phyloP scores from a whole-genome alignment of 768 basidiomycete species.

The Solioccasus polychromus region DNA sequence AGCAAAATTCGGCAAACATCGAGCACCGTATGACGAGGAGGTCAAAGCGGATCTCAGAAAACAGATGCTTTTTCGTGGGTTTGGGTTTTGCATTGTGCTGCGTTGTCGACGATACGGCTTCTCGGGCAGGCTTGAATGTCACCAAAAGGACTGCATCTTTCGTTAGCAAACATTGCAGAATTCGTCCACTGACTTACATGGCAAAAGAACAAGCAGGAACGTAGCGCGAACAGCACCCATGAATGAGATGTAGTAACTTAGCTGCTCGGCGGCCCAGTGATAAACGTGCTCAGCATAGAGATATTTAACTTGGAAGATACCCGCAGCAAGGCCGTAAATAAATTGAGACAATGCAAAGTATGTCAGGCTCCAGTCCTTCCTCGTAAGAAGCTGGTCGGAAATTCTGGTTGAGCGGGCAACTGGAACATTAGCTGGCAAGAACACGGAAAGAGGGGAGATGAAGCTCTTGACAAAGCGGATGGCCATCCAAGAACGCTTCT shows the following conservation, averaged over 20 bases:
- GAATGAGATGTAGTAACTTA: conserved; percentile 75
- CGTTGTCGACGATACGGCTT: conserved; percentile 2
- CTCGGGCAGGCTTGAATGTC: conserved; percentile 51
- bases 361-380: conserved; percentile 72
- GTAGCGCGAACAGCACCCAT: conserved; percentile 63
- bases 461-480: conserved; percentile 40
- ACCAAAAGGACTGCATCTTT: conserved; percentile 50
- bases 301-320: conserved; percentile 73
- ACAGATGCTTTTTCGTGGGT: conserved; percentile 48
- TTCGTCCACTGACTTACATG: conserved; percentile 45
- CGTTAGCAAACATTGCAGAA: conserved; percentile 35
- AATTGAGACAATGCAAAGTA: conserved; percentile 64
- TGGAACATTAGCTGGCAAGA: conserved; percentile 55
- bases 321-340: conserved; percentile 62
- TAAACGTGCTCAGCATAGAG: conserved; percentile 75
- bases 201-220: conserved; percentile 65
- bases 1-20: conserved; percentile 63
- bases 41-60: conserved; percentile 66
- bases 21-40: conserved; percentile 61
- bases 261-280: conserved; percentile 62
- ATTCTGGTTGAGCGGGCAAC: conserved; percentile 44
- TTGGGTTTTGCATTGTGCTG: conserved; percentile 32
- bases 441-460: conserved; percentile 65
- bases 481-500: conserved; percentile 8
- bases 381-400: conserved; percentile 57